Evolutionary conservation across 2,329 filamentous ascomycete species (phyloP).

Genomic region (Nannizziopsis arthrosporioides): DNA sequence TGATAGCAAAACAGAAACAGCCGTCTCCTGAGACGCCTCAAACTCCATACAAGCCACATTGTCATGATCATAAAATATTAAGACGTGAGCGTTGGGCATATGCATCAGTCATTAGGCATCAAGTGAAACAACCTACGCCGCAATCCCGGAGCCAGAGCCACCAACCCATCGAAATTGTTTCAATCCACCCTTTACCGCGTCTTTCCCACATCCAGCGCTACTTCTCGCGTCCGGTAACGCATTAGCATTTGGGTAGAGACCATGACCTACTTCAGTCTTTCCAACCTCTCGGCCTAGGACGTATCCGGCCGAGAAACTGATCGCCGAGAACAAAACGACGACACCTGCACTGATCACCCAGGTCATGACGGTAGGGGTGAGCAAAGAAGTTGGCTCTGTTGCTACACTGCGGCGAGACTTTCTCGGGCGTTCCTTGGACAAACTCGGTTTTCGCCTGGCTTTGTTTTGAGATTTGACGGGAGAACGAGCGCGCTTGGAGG

Average conservation of each 20-base stretch:
- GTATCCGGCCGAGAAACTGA: slow-evolving; percentile 55
- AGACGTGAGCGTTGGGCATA: background rate
- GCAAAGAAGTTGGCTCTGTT: slow-evolving; percentile 24
- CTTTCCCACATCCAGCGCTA: slow-evolving; percentile 34
- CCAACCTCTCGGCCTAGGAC: slow-evolving; percentile 50
- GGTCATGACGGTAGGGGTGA: slow-evolving; percentile 51
- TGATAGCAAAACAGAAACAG: background rate
- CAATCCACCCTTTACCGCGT: slow-evolving; percentile 35
- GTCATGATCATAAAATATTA: background rate
- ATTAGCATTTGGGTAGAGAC: slow-evolving; percentile 21
- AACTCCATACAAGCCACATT: background rate
- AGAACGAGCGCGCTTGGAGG: slow-evolving; percentile 16
- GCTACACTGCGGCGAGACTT: slow-evolving; percentile 25
- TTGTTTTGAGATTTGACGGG: slow-evolving; percentile 17
- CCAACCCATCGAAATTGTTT: slow-evolving; percentile 35
- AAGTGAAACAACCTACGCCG: slow-evolving; percentile 20
- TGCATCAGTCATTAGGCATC: background rate
- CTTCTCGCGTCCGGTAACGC: slow-evolving; percentile 22
- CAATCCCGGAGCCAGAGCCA: slow-evolving; percentile 27
- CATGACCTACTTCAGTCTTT: slow-evolving; percentile 37
- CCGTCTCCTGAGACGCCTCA: background rate
- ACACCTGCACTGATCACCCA: slow-evolving; percentile 56
- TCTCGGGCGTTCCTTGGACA: slow-evolving; percentile 33
- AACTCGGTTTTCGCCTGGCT: slow-evolving; percentile 20
- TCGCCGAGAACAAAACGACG: slow-evolving; percentile 51